phyloP scores from a whole-genome alignment of 225 moss, liverwort and hornwort genomes.

The Straminergon stramineum region DNA sequence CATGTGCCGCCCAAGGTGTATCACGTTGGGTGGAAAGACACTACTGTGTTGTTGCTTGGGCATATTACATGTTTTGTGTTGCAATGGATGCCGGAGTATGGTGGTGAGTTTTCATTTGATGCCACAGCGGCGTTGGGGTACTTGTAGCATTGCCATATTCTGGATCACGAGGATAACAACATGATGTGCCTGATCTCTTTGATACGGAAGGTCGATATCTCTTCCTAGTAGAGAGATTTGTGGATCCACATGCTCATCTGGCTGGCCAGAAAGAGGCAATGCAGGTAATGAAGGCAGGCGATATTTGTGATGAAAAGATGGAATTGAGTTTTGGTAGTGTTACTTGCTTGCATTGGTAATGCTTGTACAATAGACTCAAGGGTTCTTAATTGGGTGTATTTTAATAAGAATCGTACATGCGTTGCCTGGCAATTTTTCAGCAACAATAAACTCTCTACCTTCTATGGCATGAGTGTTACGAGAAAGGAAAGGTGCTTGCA shows the following conservation, averaged over 20 bases:
- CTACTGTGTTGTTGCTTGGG: constrained; percentile 11
- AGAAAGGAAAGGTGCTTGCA: neutral
- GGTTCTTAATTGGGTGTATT: neutral
- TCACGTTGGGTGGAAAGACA: constrained; percentile 62
- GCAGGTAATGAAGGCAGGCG: neutral
- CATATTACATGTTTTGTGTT: constrained; percentile 23
- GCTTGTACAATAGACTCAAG: constrained; percentile 4
- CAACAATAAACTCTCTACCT: neutral
- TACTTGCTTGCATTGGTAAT: neutral
- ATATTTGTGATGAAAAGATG: neutral
- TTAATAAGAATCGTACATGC: neutral
- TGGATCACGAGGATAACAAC: constrained; percentile 69
- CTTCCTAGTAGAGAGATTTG: neutral
- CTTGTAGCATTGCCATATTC: constrained; percentile 43
- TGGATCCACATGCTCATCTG: neutral
- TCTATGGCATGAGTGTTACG: neutral
- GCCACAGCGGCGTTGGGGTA: constrained; percentile 22
- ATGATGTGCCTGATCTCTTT: constrained; percentile 57
- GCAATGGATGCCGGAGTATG: constrained; percentile 28
- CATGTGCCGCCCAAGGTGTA: neutral
- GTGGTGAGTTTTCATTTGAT: constrained; percentile 30
- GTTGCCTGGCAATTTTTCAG: neutral
- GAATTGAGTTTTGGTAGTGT: neutral
- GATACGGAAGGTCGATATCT: neutral
- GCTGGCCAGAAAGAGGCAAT: constrained; percentile 21